Evolutionary conservation across 306 rosid genomes (phyloP).

Genomic region (Rosa persica): DNA sequence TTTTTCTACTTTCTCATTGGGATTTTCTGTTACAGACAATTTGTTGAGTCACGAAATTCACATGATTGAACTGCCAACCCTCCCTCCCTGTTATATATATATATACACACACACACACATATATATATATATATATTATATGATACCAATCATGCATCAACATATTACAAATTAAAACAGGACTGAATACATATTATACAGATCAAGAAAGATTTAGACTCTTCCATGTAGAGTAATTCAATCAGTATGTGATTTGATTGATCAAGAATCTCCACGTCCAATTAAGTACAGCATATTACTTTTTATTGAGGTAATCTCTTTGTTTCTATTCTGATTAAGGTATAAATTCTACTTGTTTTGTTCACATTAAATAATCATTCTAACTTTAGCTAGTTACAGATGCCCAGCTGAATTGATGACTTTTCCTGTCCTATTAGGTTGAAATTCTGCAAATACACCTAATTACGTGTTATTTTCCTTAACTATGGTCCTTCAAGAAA

Average conservation of each 20-base stretch:
- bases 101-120: too few relatives aligned
- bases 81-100: neutral
- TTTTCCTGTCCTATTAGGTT: neutral
- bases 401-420: neutral
- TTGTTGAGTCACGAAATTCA: conserved; percentile 57
- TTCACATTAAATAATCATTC: neutral
- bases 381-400: neutral
- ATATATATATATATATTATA: neutral
- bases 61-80: conserved; percentile 66
- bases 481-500: too few relatives aligned
- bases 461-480: too few relatives aligned
- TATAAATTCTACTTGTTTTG: too few relatives aligned
- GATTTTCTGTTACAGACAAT: conserved; percentile 10
- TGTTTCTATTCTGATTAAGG: neutral
- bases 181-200: neutral
- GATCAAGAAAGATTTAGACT: neutral
- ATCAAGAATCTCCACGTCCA: too few relatives aligned
- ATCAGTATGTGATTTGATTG: neutral
- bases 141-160: neutral
- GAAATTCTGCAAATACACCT: too few relatives aligned
- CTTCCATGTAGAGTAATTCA: neutral
- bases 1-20: neutral
- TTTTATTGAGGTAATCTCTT: neutral
- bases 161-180: neutral
- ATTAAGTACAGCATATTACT: neutral